Conservation (phyloP, 1,284 basidiomycete genomes). For the Limonomyces culmigenus region DNA sequence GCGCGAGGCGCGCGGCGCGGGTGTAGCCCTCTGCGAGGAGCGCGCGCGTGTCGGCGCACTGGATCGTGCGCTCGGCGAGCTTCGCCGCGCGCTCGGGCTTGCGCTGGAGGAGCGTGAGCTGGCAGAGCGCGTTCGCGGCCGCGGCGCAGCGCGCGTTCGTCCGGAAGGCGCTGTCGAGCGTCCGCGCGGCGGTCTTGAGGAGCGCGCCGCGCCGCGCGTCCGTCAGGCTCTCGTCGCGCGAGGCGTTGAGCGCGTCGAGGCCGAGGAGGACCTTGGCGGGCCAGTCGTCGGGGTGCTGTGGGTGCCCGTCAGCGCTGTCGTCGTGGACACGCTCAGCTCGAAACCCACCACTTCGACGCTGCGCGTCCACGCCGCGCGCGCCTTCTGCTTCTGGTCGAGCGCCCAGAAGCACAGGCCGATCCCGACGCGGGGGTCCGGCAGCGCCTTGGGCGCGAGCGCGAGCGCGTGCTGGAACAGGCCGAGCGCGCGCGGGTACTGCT, state of each 20-base stretch:
- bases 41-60: conserved; percentile 78
- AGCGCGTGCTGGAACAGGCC: conserved; percentile 76
- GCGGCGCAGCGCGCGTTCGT: conserved; percentile 48
- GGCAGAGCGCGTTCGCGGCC: conserved; percentile 63
- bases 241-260: conserved; percentile 66
- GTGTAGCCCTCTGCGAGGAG: conserved; percentile 68
- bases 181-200: conserved; percentile 43
- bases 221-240: conserved; percentile 42
- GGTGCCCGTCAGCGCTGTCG: conserved; percentile 4
- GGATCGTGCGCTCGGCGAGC: conserved; percentile 81
- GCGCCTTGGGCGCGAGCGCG: conserved; percentile 54
- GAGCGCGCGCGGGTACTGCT: conserved; percentile 65
- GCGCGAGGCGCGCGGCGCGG: conserved; percentile 62
- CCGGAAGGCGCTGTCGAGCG: conserved; percentile 61
- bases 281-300: conserved; percentile 63
- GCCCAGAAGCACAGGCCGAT: conserved; percentile 87
- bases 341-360: conserved; percentile 61
- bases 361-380: conserved; percentile 76
- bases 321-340: neutral
- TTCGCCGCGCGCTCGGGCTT: conserved; percentile 61
- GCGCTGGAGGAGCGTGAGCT: conserved; percentile 55
- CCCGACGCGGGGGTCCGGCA: conserved; percentile 84
- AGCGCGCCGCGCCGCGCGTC: conserved; percentile 44
- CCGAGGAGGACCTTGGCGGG: conserved; percentile 68
- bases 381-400: conserved; percentile 63